Percentiles rank a stretch among this genome's conserved stretches.
phyloP scores from a whole-genome alignment of 805 yeast species.

The Candida montana region DNA sequence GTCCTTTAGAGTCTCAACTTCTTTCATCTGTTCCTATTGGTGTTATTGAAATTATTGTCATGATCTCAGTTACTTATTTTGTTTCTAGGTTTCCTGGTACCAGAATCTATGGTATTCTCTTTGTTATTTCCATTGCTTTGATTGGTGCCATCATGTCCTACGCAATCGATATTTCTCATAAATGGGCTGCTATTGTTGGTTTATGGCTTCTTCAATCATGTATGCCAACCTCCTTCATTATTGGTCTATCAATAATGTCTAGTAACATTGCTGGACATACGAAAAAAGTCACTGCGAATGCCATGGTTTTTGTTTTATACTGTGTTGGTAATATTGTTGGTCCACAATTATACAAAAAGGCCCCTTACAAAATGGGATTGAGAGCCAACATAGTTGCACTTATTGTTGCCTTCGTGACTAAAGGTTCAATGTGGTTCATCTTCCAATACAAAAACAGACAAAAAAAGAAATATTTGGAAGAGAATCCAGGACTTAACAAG shows the following conservation, averaged over 20 bases:
- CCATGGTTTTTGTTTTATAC: slow-evolving; percentile 32
- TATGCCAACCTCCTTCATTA: slow-evolving; percentile 27
- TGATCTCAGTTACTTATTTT: too few relatives aligned
- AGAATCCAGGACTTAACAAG: not conserved
- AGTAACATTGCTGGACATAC: slow-evolving; percentile 36
- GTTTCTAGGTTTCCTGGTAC: too few relatives aligned
- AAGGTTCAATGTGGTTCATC: not conserved
- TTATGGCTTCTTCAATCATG: slow-evolving; percentile 7
- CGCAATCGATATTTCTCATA: slow-evolving; percentile 6
- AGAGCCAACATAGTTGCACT: not conserved
- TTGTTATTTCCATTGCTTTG: too few relatives aligned
- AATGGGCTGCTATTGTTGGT: slow-evolving; percentile 1
- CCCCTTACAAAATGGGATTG: not conserved
- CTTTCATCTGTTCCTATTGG: too few relatives aligned
- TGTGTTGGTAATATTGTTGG: slow-evolving; percentile 39
- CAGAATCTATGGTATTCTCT: too few relatives aligned
- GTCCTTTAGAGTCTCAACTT: too few relatives aligned
- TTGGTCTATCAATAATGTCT: slow-evolving; percentile 17
- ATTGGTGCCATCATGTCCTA: slow-evolving; percentile 32
- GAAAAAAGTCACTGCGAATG: slow-evolving; percentile 37
- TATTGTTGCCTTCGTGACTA: not conserved
- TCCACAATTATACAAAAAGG: slow-evolving; percentile 32
- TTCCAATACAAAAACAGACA: not conserved
- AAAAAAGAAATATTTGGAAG: not conserved
- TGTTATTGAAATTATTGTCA: too few relatives aligned